Conservation (phyloP, 352 stramenopile species). For the Globisporangium alternatum region DNA sequence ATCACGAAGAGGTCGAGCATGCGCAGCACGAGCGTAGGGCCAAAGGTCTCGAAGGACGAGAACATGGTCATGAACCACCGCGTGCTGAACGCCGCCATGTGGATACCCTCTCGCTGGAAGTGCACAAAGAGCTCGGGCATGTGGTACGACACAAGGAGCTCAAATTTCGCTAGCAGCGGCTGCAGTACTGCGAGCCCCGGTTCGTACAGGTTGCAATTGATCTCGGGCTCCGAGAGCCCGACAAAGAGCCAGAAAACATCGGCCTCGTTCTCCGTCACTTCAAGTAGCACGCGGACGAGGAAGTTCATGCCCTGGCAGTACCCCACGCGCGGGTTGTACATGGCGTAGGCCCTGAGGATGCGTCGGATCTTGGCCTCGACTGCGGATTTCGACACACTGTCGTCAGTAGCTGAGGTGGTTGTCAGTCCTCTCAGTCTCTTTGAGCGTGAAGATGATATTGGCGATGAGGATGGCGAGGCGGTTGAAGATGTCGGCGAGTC, state of each 20-base stretch:
- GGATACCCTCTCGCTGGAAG: slow-evolving; percentile 55
- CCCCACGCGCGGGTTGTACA: slow-evolving; percentile 77
- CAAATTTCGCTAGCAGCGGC: slow-evolving; percentile 62
- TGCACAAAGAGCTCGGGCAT: slow-evolving; percentile 65
- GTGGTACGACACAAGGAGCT: slow-evolving; percentile 56
- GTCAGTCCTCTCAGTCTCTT: not conserved
- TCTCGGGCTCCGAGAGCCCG: slow-evolving; percentile 68
- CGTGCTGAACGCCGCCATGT: slow-evolving; percentile 68
- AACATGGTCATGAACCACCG: slow-evolving; percentile 88
- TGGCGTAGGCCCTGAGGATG: slow-evolving; percentile 73
- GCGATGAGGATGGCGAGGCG: not conserved
- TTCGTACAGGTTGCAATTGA: slow-evolving; percentile 76
- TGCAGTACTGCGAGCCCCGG: slow-evolving; percentile 67
- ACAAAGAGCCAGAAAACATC: slow-evolving; percentile 85
- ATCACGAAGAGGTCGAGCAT: slow-evolving; percentile 80
- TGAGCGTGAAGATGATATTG: not conserved
- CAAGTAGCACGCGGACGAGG: slow-evolving; percentile 66
- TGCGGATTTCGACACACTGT: not conserved
- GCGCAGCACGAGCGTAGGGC: slow-evolving; percentile 56
- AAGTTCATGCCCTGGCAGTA: slow-evolving; percentile 91
- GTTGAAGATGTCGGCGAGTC: not conserved
- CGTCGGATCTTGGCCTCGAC: slow-evolving; percentile 71
- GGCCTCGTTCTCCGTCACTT: slow-evolving; percentile 62
- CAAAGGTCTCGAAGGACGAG: slow-evolving; percentile 76
- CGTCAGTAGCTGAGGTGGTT: not conserved